Conservation (phyloP, 305 asterid species). For the Coffea humblotiana region DNA sequence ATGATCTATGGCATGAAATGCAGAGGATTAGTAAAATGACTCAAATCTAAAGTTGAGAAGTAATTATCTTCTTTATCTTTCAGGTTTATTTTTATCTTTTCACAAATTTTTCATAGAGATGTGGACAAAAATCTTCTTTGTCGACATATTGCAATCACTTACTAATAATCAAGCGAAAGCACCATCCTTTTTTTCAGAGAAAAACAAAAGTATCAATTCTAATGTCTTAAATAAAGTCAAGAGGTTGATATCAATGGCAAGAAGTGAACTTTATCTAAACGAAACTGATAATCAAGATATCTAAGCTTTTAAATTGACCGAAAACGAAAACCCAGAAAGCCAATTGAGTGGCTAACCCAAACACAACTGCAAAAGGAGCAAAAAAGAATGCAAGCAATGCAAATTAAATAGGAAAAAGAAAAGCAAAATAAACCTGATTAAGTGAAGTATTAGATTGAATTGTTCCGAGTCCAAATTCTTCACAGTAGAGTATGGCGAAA, state of each 20-base stretch:
- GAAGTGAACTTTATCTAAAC: conserved; percentile 26
- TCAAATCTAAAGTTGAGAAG: no score
- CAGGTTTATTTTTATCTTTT: no score
- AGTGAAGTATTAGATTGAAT: conserved; percentile 14
- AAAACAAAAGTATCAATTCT: conserved; percentile 18
- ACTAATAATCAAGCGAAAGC: conserved; percentile 9
- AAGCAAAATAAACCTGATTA: conserved; percentile 28
- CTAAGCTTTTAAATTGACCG: conserved; percentile 18
- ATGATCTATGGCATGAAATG: no score
- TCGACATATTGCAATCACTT: neutral
- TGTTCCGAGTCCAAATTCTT: conserved; percentile 14
- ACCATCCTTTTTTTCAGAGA: conserved; percentile 3
- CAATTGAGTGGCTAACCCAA: conserved; percentile 13
- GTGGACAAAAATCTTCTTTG: no score
- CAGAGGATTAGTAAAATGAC: no score
- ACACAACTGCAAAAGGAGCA: neutral
- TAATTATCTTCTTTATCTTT: no score
- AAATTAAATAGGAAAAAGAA: conserved; percentile 10
- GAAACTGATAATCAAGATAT: conserved; percentile 18
- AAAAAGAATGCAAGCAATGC: conserved; percentile 11
- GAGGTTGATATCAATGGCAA: conserved; percentile 1
- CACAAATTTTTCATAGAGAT: no score
- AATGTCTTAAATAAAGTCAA: conserved; percentile 15
- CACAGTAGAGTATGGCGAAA: neutral
- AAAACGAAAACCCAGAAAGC: conserved; percentile 21